Evolutionary conservation across 1,284 basidiomycete genomes (phyloP).

Genomic region (Meira nashicola): DNA sequence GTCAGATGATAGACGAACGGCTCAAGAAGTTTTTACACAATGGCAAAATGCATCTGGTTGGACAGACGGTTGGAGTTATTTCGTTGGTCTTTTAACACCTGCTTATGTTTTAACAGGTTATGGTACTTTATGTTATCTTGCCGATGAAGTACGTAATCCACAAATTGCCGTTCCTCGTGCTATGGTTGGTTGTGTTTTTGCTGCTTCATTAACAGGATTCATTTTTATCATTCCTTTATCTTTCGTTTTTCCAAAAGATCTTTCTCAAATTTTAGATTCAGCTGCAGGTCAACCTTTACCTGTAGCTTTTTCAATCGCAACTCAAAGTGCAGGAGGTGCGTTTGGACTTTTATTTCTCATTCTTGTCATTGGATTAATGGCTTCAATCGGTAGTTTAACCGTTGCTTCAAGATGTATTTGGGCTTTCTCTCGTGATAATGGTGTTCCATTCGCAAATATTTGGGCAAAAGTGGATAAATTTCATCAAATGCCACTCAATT

Average conservation of each 20-base stretch:
- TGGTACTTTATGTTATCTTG: slow-evolving; percentile 53
- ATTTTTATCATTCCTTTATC: slow-evolving; percentile 56
- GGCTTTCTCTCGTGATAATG: slow-evolving; percentile 57
- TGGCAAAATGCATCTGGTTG: slow-evolving; percentile 53
- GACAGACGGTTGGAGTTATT: slow-evolving; percentile 52
- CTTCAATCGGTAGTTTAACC: slow-evolving; percentile 56
- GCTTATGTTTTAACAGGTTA: slow-evolving; percentile 53
- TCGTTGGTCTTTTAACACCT: slow-evolving; percentile 54
- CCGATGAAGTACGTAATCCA: slow-evolving; percentile 53
- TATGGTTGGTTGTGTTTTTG: slow-evolving; percentile 53
- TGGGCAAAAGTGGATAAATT: slow-evolving; percentile 54
- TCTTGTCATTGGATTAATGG: slow-evolving; percentile 57
- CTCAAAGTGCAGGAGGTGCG: slow-evolving; percentile 54
- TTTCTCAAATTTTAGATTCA: slow-evolving; percentile 52
- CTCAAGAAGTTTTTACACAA: slow-evolving; percentile 49
- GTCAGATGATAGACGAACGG: slow-evolving; percentile 52
- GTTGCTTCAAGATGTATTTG: slow-evolving; percentile 56
- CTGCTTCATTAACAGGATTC: slow-evolving; percentile 56
- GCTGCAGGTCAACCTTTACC: slow-evolving; percentile 56
- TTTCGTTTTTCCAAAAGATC: slow-evolving; percentile 55
- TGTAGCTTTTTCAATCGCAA: slow-evolving; percentile 55
- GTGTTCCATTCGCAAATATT: slow-evolving; percentile 42
- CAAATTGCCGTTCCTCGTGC: slow-evolving; percentile 39
- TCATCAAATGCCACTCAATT: slow-evolving; percentile 54
- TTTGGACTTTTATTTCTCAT: slow-evolving; percentile 57